phyloP scores from a whole-genome alignment of 108 stramenopile genomes.

The Pseudonitzschia pungens region DNA sequence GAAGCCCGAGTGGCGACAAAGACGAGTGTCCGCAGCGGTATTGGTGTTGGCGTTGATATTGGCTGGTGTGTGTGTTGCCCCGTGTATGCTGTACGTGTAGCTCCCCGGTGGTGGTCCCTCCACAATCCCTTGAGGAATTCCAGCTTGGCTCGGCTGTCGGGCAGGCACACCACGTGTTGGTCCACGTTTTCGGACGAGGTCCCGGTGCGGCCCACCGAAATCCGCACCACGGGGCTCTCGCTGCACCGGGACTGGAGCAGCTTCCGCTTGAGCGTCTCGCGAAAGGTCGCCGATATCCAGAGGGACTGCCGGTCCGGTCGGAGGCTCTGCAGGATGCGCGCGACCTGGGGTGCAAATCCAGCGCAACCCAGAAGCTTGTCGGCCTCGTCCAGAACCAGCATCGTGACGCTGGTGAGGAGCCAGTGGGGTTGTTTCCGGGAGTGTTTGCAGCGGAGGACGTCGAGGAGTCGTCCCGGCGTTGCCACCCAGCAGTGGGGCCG shows the following conservation, averaged over 20 bases:
- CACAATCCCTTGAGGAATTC: constrained; percentile 60
- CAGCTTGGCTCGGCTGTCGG: constrained; percentile 50
- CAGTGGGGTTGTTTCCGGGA: constrained; percentile 48
- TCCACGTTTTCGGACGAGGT: constrained; percentile 66
- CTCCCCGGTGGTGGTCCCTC: no score
- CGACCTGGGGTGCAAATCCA: constrained; percentile 90
- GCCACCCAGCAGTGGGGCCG: constrained; percentile 81
- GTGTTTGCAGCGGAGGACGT: constrained; percentile 68
- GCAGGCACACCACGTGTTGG: constrained; percentile 81
- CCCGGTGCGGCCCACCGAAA: constrained; percentile 75
- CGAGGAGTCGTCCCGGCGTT: constrained; percentile 96
- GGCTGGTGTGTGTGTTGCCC: not conserved
- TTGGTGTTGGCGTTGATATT: constrained; percentile 18
- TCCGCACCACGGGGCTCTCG: constrained; percentile 36
- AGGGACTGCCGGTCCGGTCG: constrained; percentile 83
- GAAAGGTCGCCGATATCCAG: constrained; percentile 73
- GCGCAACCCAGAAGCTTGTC: constrained; percentile 82
- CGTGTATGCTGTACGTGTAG: no score
- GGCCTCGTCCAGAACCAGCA: constrained; percentile 94
- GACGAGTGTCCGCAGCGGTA: constrained; percentile 56
- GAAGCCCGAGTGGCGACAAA: constrained; percentile 78
- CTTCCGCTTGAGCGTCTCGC: constrained; percentile 47
- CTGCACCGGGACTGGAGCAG: no score
- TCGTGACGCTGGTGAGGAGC: constrained; percentile 47
- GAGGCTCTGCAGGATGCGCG: constrained; percentile 69